Conservation (phyloP, 768 basidiomycete species). For the Tulasnella sp. region DNA sequence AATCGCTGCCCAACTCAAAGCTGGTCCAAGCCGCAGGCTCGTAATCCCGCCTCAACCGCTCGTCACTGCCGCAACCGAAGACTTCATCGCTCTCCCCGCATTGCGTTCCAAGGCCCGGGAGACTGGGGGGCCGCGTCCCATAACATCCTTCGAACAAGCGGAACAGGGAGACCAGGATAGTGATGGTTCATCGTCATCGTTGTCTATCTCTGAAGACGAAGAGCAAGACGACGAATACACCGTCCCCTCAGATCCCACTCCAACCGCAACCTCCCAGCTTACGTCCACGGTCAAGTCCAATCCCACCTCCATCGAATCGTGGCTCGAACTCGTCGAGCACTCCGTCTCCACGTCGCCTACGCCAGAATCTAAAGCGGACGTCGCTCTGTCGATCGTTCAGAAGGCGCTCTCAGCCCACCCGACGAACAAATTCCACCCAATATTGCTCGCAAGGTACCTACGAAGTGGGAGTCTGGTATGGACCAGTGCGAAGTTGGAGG, state of each 20-base stretch:
- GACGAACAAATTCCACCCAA: slow-evolving; percentile 48
- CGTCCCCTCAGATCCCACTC: slow-evolving; percentile 40
- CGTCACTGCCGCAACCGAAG: background rate
- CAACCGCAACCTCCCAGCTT: slow-evolving; percentile 55
- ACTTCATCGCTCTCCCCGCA: background rate
- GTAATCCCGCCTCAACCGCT: slow-evolving; percentile 8
- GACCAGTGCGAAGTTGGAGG: slow-evolving; percentile 51
- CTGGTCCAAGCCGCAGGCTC: slow-evolving; percentile 14
- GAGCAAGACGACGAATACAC: slow-evolving; percentile 35
- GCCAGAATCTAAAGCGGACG: slow-evolving; percentile 62
- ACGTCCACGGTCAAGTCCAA: slow-evolving; percentile 53
- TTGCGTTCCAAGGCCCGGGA: background rate
- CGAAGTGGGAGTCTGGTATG: slow-evolving; percentile 71
- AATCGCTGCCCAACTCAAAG: slow-evolving; percentile 1
- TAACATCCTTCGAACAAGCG: slow-evolving; percentile 7
- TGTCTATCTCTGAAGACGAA: slow-evolving; percentile 36
- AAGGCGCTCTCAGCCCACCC: slow-evolving; percentile 61
- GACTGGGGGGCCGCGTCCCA: background rate
- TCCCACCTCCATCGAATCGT: slow-evolving; percentile 53
- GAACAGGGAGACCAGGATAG: slow-evolving; percentile 1
- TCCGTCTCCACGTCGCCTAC: slow-evolving; percentile 64
- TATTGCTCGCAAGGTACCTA: slow-evolving; percentile 61
- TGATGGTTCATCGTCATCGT: slow-evolving; percentile 20
- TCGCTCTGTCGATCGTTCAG: slow-evolving; percentile 60
- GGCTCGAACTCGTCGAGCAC: slow-evolving; percentile 62